phyloP scores from a whole-genome alignment of 345 rosid genomes.

The Eucalyptus regnans region DNA sequence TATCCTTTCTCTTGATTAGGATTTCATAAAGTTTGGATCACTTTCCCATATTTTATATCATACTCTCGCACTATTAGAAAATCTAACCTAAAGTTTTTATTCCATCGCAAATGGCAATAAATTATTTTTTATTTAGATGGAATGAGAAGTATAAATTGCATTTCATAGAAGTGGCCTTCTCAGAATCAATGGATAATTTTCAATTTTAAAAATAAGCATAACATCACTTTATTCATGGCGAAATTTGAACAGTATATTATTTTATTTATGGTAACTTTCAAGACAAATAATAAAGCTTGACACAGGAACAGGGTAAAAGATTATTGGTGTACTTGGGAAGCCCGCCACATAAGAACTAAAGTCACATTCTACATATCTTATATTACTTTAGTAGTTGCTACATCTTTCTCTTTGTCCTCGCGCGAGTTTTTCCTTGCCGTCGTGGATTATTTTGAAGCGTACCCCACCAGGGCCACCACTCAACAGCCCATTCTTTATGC shows the following conservation, averaged over 20 bases:
- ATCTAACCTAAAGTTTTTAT: background rate
- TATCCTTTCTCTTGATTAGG: background rate
- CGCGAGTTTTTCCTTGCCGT: background rate
- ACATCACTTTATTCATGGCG: background rate
- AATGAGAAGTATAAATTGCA: background rate
- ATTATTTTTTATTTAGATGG: background rate
- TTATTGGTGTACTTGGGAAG: background rate
- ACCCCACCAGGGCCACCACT: background rate
- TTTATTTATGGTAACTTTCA: background rate
- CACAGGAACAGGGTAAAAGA: background rate
- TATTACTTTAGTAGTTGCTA: background rate
- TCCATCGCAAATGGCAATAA: background rate
- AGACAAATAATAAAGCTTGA: background rate
- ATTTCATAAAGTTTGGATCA: background rate
- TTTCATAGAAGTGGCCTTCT: background rate
- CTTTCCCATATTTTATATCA: background rate
- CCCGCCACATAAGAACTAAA: background rate
- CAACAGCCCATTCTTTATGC: background rate
- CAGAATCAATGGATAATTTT: background rate
- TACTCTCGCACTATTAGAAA: background rate
- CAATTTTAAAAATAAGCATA: background rate
- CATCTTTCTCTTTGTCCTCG: background rate
- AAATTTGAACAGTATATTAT: background rate
- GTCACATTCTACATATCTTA: background rate
- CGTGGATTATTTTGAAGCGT: background rate